Evolutionary conservation across 352 stramenopile genomes (phyloP).

Genomic region (Pythium grandisporangium): DNA sequence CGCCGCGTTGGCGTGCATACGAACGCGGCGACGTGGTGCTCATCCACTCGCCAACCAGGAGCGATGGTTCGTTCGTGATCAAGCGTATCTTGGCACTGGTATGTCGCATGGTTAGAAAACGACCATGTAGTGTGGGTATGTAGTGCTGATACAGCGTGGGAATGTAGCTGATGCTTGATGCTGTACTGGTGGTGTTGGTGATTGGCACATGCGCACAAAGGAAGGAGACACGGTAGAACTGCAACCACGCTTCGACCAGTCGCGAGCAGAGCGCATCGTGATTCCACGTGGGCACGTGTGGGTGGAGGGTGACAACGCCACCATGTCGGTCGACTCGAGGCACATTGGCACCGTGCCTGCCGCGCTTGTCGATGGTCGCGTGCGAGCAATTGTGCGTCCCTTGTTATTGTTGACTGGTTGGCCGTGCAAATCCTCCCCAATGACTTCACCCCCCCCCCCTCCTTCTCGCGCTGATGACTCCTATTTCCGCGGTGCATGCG

Average conservation of each 20-base stretch:
- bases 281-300: slow-evolving; percentile 93
- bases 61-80: slow-evolving; percentile 63
- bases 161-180: background rate
- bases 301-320: slow-evolving; percentile 95
- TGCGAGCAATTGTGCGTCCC: slow-evolving; percentile 40
- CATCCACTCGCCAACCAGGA: slow-evolving; percentile 66
- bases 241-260: slow-evolving; percentile 57
- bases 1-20: slow-evolving; percentile 50
- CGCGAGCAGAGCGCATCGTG: slow-evolving; percentile 39
- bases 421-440: too few relatives aligned
- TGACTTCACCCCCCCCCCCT: too few relatives aligned
- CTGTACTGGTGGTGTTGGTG: background rate
- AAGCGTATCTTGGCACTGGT: slow-evolving; percentile 85
- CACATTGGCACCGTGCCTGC: slow-evolving; percentile 90
- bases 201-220: slow-evolving; percentile 15
- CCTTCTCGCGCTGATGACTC: too few relatives aligned
- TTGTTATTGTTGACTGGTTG: too few relatives aligned
- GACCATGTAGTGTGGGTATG: too few relatives aligned
- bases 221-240: slow-evolving; percentile 75
- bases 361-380: slow-evolving; percentile 78
- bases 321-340: slow-evolving; percentile 91
- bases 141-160: too few relatives aligned
- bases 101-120: too few relatives aligned
- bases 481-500: too few relatives aligned
- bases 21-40: slow-evolving; percentile 78